Base-by-base conservation (phyloP, 1,284 basidiomycete genomes). In the Uromyces viciae-fabae region DNA sequence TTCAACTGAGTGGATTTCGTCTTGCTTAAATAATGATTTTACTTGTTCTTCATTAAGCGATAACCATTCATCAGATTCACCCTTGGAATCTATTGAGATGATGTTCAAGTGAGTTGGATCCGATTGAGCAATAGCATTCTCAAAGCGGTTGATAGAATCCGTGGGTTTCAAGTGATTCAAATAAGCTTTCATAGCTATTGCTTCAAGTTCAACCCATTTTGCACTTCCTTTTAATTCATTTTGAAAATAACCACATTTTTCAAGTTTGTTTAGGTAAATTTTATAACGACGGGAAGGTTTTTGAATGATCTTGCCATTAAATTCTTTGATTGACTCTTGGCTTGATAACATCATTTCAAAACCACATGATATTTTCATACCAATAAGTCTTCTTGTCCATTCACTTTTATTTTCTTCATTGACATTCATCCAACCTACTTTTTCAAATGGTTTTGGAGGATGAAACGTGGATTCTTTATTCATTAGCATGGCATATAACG, bases 271-370 rank as follows among this genome's bases (percentile, higher is more conserved):
- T 11, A 46, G 75, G 49, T 75, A 33, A 31, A 2, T 75, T 73
- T 46, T 72, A 54, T 78, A 93, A 86, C 0, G 90, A 89, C 11
- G 74, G 71, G 19, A 77, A 11, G 2, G 75, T 49, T 75, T 49
- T 22, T 62, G 42, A 80, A 86, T 87, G 14, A 69, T 84, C 4
- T 83, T 82, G 38, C 33, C 58, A n/a, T 33, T 62, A 36, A 40
- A 33, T 14, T 40, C 36, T 38, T 17, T 9, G 38, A 25, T 36
- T 19, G 36, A 46, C 15, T 75, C 36, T 3, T 81, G 86, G 94
- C 92, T 87, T 94, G 54, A 62, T 62, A 90, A 86, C 92, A 97
- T 75, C 95, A 97, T 97, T 87, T 98, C 95, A 83, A 97, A 97
- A 0, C 95, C 95, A 82, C 93, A 94, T 3, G 42, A 49, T 0